Base-by-base conservation (phyloP, 495 filamentous ascomycete genomes). In the Penicillium maclennaniae region DNA sequence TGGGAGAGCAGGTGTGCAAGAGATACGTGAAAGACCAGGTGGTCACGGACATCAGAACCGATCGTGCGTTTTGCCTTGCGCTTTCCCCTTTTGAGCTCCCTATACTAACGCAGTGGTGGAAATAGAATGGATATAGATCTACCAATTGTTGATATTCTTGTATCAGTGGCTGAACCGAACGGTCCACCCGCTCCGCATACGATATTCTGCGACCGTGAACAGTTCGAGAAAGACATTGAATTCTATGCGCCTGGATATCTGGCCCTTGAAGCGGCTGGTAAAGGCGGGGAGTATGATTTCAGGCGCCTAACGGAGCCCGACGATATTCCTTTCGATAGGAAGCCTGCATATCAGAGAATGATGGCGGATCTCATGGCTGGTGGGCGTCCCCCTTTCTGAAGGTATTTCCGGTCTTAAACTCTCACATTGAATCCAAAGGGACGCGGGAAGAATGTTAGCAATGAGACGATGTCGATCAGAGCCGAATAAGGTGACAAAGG, bases 221-320 rank as follows among this genome's bases (percentile, higher is more conserved):
- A 54, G 21, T 54, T 44, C 16, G 28, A 41, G 43, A 19, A 43
- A 28, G 51, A 54, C 34, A 25, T 54, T 39, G 45, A 54, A 48
- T 34, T 48, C 23, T 48, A 54, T 48, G 51, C 45, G 19, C 51
- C 51, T 41, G 51, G 51, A 15, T 54, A 54, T 36, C 41, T 54
- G 28, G 40, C 51, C 4, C 51, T 54, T 26, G 45, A 54, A 46
- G 51, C 51, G 19, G 37, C 36, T 48, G 45, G 37, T 17, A 31
- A 43, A 37, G 51, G 51, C 6, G 51, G 43, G 44, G 51, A 54
- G 36, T 54, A 54, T 47, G 27, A 61, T 51, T 17, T 65, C 54
- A 17, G 53, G 49, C 7, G 44, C 44, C 27, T 46, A 26, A 36
- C 44, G 16, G 26, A 46, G 44, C 44, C 26, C 27, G 44, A 46